Evolutionary conservation across 1,284 basidiomycete species (phyloP).

Genomic region (Ustilago trichophora): DNA sequence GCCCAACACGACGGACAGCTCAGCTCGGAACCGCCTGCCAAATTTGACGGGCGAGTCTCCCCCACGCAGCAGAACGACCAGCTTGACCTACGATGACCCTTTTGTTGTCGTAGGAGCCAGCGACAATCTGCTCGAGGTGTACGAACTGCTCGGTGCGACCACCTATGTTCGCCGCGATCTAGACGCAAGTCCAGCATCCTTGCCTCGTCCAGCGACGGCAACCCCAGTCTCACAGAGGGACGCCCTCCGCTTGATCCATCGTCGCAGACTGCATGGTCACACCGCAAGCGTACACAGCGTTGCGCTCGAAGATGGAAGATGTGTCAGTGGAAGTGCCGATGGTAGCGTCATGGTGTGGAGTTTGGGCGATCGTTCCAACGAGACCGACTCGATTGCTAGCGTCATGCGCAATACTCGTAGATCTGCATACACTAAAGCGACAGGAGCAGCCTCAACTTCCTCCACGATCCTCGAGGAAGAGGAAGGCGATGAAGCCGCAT

Average conservation of each 20-base stretch:
- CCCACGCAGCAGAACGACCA: constrained; percentile 15
- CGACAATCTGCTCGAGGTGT: constrained; percentile 64
- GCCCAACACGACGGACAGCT: neutral
- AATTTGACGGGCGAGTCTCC: neutral
- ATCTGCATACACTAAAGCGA: neutral
- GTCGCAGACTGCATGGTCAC: constrained; percentile 62
- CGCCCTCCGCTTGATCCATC: constrained; percentile 45
- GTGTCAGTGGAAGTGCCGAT: constrained; percentile 62
- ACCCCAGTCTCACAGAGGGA: constrained; percentile 9
- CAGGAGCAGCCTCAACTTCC: constrained; percentile 7
- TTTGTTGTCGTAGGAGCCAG: constrained; percentile 58
- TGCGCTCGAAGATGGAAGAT: constrained; percentile 54
- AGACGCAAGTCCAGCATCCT: neutral
- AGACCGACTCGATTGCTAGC: constrained; percentile 41
- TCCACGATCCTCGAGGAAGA: constrained; percentile 12
- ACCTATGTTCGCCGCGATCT: constrained; percentile 9
- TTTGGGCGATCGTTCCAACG: constrained; percentile 32
- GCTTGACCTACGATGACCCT: constrained; percentile 57
- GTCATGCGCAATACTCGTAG: constrained; percentile 10
- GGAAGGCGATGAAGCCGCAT: constrained; percentile 13
- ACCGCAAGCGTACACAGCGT: constrained; percentile 61
- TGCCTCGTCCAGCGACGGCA: constrained; percentile 21
- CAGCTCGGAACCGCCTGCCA: neutral
- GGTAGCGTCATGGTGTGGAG: constrained; percentile 65
- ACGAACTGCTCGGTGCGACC: constrained; percentile 42